Conservation (phyloP, 139 green algal species). For the Volvox africanus region DNA sequence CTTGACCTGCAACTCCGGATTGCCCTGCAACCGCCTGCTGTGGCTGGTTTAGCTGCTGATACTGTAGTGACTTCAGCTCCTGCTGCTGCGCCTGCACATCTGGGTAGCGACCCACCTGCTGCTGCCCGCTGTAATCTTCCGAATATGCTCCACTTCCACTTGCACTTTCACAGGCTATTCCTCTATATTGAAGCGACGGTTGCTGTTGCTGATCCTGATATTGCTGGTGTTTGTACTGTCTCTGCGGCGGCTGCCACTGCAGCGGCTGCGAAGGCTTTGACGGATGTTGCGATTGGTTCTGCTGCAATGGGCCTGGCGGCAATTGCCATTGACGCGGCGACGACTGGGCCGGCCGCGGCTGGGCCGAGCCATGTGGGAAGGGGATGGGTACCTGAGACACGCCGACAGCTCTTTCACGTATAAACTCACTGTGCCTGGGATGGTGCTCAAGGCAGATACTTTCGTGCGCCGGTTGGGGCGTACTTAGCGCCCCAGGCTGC, state of each 20-base stretch:
- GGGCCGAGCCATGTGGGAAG: too few species aligned
- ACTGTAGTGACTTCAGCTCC: too few species aligned
- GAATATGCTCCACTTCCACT: not conserved
- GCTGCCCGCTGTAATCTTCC: not conserved
- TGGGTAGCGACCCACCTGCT: not conserved
- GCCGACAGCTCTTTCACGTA: too few species aligned
- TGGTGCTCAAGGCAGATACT: too few species aligned
- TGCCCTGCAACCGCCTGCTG: not conserved
- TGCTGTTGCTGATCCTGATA: constrained; percentile 15
- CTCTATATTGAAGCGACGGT: not conserved
- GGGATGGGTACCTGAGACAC: too few species aligned
- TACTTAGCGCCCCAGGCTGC: too few species aligned
- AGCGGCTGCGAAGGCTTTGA: not conserved
- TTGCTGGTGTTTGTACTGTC: not conserved
- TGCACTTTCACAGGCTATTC: not conserved
- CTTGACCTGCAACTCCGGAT: not conserved
- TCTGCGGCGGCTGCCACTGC: not conserved
- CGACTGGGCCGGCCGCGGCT: too few species aligned
- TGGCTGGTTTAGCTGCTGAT: not conserved
- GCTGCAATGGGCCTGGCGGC: too few species aligned
- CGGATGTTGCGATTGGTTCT: not conserved
- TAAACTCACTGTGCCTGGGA: too few species aligned
- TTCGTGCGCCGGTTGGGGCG: too few species aligned
- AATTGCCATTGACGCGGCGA: too few species aligned
- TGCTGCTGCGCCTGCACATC: not conserved